phyloP scores from a whole-genome alignment of 768 basidiomycete species.

The Termitomyces sp. region DNA sequence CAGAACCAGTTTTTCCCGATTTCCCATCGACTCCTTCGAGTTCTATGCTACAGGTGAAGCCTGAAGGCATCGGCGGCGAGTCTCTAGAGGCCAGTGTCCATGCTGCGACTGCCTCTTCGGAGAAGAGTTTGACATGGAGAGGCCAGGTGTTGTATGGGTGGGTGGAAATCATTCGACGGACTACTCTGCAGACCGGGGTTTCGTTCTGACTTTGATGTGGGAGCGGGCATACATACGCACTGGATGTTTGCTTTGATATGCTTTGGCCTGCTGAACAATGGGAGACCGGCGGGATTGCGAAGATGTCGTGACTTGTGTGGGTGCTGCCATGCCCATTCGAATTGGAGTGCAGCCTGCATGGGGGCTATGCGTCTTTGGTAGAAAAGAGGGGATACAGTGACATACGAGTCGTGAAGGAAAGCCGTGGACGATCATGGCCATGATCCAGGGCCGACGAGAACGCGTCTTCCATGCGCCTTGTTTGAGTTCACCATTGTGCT shows the following conservation, averaged over 20 bases:
- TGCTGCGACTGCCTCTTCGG: constrained; percentile 46
- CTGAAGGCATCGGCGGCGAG: constrained; percentile 36
- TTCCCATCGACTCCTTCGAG: constrained; percentile 69
- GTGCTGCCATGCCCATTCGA: constrained; percentile 88
- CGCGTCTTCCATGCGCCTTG: constrained; percentile 68
- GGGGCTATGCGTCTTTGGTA: not conserved
- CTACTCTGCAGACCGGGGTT: constrained; percentile 33
- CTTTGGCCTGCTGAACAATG: constrained; percentile 29
- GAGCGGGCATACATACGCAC: constrained; percentile 24
- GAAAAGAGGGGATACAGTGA: not conserved
- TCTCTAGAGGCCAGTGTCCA: constrained; percentile 38
- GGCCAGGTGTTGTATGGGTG: constrained; percentile 73
- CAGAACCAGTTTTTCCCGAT: constrained; percentile 46
- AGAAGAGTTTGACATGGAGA: constrained; percentile 71
- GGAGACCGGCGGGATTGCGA: constrained; percentile 34
- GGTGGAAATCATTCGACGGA: constrained; percentile 53
- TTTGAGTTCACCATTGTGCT: constrained; percentile 75
- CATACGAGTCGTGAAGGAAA: constrained; percentile 64
- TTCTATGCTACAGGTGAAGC: constrained; percentile 47
- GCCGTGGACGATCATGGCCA: constrained; percentile 83
- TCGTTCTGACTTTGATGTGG: not conserved
- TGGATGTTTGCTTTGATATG: constrained; percentile 39
- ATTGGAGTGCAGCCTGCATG: constrained; percentile 60
- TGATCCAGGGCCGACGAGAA: constrained; percentile 63
- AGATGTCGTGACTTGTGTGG: constrained; percentile 65